Base-by-base conservation (phyloP, 2,329 filamentous ascomycete species). In the Emergomyces africanus region DNA sequence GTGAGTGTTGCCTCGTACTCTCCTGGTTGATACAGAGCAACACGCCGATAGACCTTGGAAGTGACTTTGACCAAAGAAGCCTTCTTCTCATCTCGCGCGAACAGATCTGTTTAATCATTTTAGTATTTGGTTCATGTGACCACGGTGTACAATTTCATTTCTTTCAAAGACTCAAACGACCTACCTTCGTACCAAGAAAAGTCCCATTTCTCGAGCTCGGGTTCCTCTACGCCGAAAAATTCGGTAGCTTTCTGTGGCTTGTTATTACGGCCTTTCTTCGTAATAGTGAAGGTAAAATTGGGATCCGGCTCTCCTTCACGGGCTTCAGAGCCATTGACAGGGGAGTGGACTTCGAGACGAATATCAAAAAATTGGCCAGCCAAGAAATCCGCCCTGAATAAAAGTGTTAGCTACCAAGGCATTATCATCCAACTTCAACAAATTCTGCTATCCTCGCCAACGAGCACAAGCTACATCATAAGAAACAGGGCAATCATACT, bases 281-380 rank as follows among this genome's bases (percentile, higher is more conserved):
- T 76, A 65, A 94, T 86, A 49, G 82, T 86, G 77, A 95, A 94
- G 57, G 83, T 79, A 68, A 87, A 81, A 70, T 94, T 88, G 15
- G 88, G 84, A 64, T 82, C 79, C 61, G 83, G 83, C 60, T 81
- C 74, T 65, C 87, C 86, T 64, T 84, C 82, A 62, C 83, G 88
- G n/a, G 85, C 85, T 72, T 94, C 88, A 42, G 86, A 88, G 64
- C 89, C 89, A 72, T 94, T 94, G 69, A 86, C 79, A 5, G 88
- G 88, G 10, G 88, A 87, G 69, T 92, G 88, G 35, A 94, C 83
- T 71, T 94, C 89, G 61, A 92, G 81, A 61, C 89, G 85, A 63
- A 95, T 85, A 70, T 94, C 89, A 68, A 94, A 94, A 71, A 83
- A 86, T 74, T 94, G 89, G 14, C 89, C 89, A 5, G 89, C 85